Evolutionary conservation across 2,329 filamentous ascomycete species (phyloP).

Genomic region (Nigrospora sphaerica): DNA sequence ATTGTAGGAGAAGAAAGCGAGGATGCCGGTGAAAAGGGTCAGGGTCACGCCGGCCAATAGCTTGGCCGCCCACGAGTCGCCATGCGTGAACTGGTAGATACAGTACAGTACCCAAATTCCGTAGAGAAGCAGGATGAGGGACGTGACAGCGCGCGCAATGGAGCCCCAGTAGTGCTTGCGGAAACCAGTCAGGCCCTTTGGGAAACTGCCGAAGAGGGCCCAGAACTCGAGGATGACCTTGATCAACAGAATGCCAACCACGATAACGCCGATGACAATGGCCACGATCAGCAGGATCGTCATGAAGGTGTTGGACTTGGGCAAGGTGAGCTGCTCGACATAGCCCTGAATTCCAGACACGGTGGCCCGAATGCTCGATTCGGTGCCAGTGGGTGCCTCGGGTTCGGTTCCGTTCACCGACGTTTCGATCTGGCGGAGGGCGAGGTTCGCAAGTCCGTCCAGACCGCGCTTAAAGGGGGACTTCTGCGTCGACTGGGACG

Average conservation of each 20-base stretch:
- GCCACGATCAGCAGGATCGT: conserved; percentile 84
- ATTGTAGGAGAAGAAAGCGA: conserved; percentile 78
- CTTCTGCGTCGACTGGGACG: conserved; percentile 33
- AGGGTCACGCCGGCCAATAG: conserved; percentile 75
- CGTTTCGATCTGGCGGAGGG: conserved; percentile 44
- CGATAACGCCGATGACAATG: conserved; percentile 76
- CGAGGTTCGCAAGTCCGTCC: conserved; percentile 38
- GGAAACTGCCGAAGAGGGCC: conserved; percentile 85
- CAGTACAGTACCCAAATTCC: conserved; percentile 95
- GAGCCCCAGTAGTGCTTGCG: conserved; percentile 95
- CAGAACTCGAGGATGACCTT: conserved; percentile 89
- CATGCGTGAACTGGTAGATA: conserved; percentile 87
- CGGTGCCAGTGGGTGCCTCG: conserved; percentile 10
- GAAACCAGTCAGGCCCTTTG: conserved; percentile 72
- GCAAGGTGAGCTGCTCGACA: conserved; percentile 77
- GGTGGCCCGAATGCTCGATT: conserved; percentile 32
- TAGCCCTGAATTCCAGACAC: conserved; percentile 77
- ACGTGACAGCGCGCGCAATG: conserved; percentile 81
- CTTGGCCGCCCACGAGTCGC: conserved; percentile 93
- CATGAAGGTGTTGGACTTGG: conserved; percentile 91
- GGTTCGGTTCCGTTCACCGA: conserved; percentile 28
- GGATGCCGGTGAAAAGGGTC: conserved; percentile 67
- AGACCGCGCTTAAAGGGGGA: conserved; percentile 48
- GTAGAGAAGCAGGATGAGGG: conserved; percentile 85
- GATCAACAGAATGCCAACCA: conserved; percentile 78